phyloP scores from a whole-genome alignment of 2,329 filamentous ascomycete species.

The Microascus cirrosus region DNA sequence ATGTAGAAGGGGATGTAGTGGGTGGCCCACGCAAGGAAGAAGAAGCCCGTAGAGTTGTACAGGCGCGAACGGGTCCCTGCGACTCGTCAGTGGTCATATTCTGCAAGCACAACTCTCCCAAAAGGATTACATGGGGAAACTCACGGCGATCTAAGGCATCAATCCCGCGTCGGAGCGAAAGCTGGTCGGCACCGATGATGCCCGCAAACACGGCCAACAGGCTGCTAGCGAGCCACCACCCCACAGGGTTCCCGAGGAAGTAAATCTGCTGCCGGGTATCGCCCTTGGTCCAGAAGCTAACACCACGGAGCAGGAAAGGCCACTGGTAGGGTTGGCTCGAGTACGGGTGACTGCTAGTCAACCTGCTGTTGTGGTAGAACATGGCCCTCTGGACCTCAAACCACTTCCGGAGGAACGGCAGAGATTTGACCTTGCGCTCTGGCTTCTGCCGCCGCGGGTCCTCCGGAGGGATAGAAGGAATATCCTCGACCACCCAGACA shows the following conservation, averaged over 20 bases:
- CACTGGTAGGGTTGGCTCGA: conserved; percentile 91
- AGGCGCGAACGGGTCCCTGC: conserved; percentile 79
- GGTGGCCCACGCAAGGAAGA: conserved; percentile 95
- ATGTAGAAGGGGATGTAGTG: conserved; percentile 97
- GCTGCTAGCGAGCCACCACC: conserved; percentile 94
- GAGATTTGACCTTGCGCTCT: conserved; percentile 64
- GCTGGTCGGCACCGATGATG: conserved; percentile 83
- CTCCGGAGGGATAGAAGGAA: conserved; percentile 65
- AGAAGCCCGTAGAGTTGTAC: conserved; percentile 98
- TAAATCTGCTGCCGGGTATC: conserved; percentile 95
- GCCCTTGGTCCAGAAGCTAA: conserved; percentile 98
- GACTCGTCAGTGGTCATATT: conserved; percentile 16
- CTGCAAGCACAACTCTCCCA: neutral
- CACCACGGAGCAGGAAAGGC: conserved; percentile 93
- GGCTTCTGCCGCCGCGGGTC: conserved; percentile 65
- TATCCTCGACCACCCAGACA: conserved; percentile 87
- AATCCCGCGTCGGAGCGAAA: conserved; percentile 83
- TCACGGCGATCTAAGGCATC: conserved; percentile 89
- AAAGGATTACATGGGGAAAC: conserved; percentile 23
- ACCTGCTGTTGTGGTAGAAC: conserved; percentile 98
- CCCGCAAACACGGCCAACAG: conserved; percentile 87
- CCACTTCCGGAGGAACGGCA: conserved; percentile 90
- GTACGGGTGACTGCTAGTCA: conserved; percentile 95
- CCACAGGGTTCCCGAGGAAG: conserved; percentile 91
- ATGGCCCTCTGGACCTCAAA: conserved; percentile 93